Conservation (phyloP, 2,329 filamentous ascomycete genomes). For the Lachnellula occidentalis region DNA sequence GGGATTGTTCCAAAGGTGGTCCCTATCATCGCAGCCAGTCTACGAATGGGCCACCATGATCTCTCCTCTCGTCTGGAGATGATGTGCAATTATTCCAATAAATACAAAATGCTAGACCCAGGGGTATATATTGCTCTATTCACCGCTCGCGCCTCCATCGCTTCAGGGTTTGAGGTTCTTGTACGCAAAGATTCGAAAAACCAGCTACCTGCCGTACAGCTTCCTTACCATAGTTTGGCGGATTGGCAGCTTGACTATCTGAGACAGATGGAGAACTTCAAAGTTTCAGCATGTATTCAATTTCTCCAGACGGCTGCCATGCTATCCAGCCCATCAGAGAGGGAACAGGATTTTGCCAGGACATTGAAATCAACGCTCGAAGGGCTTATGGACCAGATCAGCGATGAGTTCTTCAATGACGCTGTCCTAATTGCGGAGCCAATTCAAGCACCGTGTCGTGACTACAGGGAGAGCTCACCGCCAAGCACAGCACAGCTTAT, state of each 20-base stretch:
- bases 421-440: constrained; percentile 40
- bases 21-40: constrained; percentile 61
- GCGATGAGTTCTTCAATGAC: constrained; percentile 42
- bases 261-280: constrained; percentile 38
- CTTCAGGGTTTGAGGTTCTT: constrained; percentile 33
- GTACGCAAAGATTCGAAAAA: constrained; percentile 40
- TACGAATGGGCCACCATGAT: constrained; percentile 65
- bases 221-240: constrained; percentile 47
- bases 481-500: constrained; percentile 39
- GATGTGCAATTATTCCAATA: constrained; percentile 56
- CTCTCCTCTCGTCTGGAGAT: constrained; percentile 55
- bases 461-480: constrained; percentile 19
- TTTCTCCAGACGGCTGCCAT: constrained; percentile 32
- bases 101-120: constrained; percentile 41
- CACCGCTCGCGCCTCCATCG: constrained; percentile 45
- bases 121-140: constrained; percentile 56
- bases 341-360: constrained; percentile 40
- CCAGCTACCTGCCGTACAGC: constrained; percentile 52
- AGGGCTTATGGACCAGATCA: constrained; percentile 37
- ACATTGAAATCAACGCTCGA: constrained; percentile 41
- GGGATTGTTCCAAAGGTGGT: constrained; percentile 63
- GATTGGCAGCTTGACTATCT: constrained; percentile 50
- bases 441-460: constrained; percentile 39
- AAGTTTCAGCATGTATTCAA: constrained; percentile 39
- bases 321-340: constrained; percentile 33